These are phyloP conservation scores for Sporothrix globosa DNA, from an alignment of 2,329 filamentous ascomycete genomes.

Conservation along the genomic window DNA sequence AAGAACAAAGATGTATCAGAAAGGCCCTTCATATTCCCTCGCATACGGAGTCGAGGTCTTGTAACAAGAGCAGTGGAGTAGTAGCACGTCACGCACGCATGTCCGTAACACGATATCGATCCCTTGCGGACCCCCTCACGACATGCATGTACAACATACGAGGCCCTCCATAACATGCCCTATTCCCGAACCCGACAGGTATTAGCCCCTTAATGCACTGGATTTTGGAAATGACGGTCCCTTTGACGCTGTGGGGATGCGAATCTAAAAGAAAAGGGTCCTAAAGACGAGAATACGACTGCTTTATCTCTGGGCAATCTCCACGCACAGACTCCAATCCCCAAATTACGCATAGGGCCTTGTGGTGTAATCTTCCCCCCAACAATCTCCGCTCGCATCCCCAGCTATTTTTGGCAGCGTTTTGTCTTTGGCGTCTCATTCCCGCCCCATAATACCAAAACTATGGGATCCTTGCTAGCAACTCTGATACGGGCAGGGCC, in stretches of 20 bases:
- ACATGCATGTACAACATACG: no score
- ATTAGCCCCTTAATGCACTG: not conserved
- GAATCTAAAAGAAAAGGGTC: not conserved
- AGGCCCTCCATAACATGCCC: not conserved
- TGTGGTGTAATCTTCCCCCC: not conserved
- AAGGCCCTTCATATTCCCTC: not conserved
- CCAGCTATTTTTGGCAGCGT: constrained; percentile 19
- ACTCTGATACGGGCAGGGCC: not conserved
- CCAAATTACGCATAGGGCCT: constrained; percentile 19
- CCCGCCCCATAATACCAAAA: not conserved
- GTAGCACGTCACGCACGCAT: constrained; percentile 9
- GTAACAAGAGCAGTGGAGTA: not conserved
- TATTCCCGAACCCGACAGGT: not conserved
- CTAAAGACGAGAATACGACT: not conserved
- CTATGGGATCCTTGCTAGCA: not conserved
- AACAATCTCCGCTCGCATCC: not conserved
- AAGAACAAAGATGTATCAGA: not conserved
- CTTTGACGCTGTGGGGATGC: constrained; percentile 8
- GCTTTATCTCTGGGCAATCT: not conserved
- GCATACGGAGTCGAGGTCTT: not conserved
- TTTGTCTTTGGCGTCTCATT: not conserved
- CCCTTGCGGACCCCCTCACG: not conserved
- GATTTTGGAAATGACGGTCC: no score
- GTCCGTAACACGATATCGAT: constrained; percentile 12
- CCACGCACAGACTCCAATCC: not conserved